A percentile compares a stretch with the other conserved stretches of the same genome.
Evolutionary conservation across 176 grass and related monocot genomes (phyloP).

Genomic region (Elymus sibiricus): DNA sequence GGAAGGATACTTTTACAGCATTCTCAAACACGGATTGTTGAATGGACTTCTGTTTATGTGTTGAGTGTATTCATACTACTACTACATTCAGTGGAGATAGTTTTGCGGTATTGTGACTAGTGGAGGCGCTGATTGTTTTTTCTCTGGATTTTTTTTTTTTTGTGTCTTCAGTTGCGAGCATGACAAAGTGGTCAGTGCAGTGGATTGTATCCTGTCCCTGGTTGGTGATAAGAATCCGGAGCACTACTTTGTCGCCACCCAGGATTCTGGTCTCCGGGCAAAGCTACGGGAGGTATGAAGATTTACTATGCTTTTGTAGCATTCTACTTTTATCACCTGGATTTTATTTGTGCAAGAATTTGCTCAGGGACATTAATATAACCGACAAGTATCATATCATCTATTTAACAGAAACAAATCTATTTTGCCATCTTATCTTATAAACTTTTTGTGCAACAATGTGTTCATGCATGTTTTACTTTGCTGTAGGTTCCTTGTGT

Average conservation of each 20-base stretch:
- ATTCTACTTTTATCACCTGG: not conserved
- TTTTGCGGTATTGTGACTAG: not conserved
- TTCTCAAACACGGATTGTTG: no score
- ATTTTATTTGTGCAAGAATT: not conserved
- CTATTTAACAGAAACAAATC: not conserved
- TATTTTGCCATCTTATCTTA: not conserved
- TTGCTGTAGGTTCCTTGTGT: no score
- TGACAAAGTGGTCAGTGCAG: constrained; percentile 66
- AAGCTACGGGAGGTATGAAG: constrained; percentile 53
- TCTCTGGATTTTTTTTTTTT: not conserved
- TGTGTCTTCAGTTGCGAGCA: constrained; percentile 57
- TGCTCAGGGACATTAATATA: not conserved
- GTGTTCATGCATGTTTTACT: not conserved
- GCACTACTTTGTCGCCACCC: constrained; percentile 76
- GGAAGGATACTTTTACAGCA: no score
- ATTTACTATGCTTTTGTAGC: not conserved
- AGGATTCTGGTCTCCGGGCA: constrained; percentile 57
- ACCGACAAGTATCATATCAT: not conserved
- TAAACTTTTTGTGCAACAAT: not conserved
- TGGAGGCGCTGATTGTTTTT: not conserved
- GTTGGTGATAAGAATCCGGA: constrained; percentile 63
- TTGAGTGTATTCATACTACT: no score
- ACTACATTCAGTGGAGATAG: not conserved
- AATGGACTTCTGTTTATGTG: no score
- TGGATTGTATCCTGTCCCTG: constrained; percentile 54